Evolutionary conservation across 768 basidiomycete genomes (phyloP), one percentile per base, ranked within the genome.

Genomic region (Hebeloma cylindrosporum): DNA sequence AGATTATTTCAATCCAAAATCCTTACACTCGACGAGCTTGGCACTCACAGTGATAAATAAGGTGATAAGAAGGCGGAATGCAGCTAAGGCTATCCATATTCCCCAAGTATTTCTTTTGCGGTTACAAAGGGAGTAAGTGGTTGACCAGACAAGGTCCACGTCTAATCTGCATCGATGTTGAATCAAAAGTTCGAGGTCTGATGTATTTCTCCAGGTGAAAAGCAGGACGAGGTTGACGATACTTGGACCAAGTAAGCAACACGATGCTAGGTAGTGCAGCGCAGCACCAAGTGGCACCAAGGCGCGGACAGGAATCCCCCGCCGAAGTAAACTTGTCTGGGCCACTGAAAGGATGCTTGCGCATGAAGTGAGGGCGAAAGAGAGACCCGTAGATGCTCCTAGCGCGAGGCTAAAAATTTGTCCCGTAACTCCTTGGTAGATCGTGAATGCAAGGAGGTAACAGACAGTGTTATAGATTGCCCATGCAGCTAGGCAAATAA

Each of bases 131-230:
- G 50, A 51, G 32, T 52, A 50, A 10, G 65, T 59, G 9, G 70
- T 67, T 4, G 78, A 74, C 88, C 88, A 89, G 3, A 82, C 67
- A 28, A 84, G 70, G 55, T 88, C 88, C 30, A 87, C 66, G 50
- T 85, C 81, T 65, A 84, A 70, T 27, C 63, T 59, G 49, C 87
- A 88, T 14, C 79, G 72, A 46, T 65, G 38, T 53, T 60, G 41
- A 8, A 72, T 56, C 30, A 69, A 66, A 14, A 78, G 56, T 33
- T 61, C 71, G 21, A 58, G 27, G 35, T 68, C 62, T 3, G 67
- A 45, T 9, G 67, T 59, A 14, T 67, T 64, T 52, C 68, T 73
- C 83, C 82, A 85, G 5, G 72, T 45, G 26, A 74, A 65, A 17
- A 83, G 67, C n/a, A 88, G 64, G 9, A 69, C 70, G 21, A 87